Base-by-base conservation (phyloP, 1,139 yeast genomes). In the Tardiomyces blankii region DNA sequence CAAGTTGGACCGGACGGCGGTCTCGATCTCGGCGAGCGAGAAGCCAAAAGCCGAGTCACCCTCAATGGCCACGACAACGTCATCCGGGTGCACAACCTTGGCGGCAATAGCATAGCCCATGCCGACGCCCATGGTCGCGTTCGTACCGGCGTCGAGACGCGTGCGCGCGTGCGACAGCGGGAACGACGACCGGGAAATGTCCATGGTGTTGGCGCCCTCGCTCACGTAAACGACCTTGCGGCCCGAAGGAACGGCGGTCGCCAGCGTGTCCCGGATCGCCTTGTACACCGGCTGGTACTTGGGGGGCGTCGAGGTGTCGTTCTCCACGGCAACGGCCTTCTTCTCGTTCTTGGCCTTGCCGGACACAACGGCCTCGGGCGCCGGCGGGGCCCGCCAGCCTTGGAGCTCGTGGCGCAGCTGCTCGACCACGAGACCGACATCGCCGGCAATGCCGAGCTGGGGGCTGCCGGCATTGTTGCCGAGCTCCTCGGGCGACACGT, bases 21-120 rank as follows among this genome's bases (percentile, higher is more conserved):
- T 80, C 53, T 80, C 86, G 18, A 80, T 54, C 51, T 80, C 86
- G 68, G 78, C 70, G 0, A 76, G 82, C 2, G 82, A 75, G 56
- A 80, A 80, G 1, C 86, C 86, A 64, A 80, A 78, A 1, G 86
- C 85, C 1, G 86, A 80, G 58, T 80, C 86, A 4, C 86, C 86
- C 56, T 77, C 81, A 40, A 80, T 73, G n/a, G 80, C 75, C 2
- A 80, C 62, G 0, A 78, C 77, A 11, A 65, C 58, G 42, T 69
- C 64, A 1, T 63, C 57, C 0, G 80, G 79, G 9, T 63, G 51
- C 0, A 75, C 70, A 2, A 65, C 62, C 51, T 77, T 77, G 7
- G 84, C 74, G 1, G 83, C 78, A 49, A 80, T 74, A 1, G 82
- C 80, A 54, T 80, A 80, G 0, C 82, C 84, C 28, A 78, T 50